Base-by-base conservation (phyloP, 2,329 filamentous ascomycete species). In the Biscogniauxia marginata region DNA sequence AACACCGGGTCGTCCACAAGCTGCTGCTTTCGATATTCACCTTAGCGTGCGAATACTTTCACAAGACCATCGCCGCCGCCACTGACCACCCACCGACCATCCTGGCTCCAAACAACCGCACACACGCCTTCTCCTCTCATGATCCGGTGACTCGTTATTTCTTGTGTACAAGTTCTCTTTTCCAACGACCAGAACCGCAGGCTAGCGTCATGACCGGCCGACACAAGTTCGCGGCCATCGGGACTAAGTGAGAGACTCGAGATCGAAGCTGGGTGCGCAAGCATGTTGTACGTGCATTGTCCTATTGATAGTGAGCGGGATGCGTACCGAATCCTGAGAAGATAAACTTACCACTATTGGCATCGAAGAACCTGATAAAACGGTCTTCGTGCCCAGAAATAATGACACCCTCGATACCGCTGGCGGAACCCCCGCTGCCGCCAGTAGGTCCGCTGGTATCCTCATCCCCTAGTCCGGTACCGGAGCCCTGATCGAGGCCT, bases 271-370 rank as follows among this genome's bases (percentile, higher is more conserved):
- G 95, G 92, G 67, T 99, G 95, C 5, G 95, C 95, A 57, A 98
- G 85, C 95, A 99, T 99, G 68, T 90, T 96, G 75, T 99, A 99
- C 62, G 95, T 98, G 77, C 93, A 97, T 91, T 99, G 95, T 55
- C 95, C 95, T 98, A 63, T n/a, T 3, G 6, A 20, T 8, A 7
- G 18, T 34, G 46, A 24, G 22, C 21, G 22, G 34, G 7, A 18
- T 24, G 19, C 45, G 19, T 23, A 20, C 18, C 9, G 49, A n/a
- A 22, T 13, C 22, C 22, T 20, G 18, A 16, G 21, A 20, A 18
- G 11, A 20, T 9, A 30, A 45, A 84, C 90, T 75, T 88, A 98
- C 95, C 95, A 76, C 91, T 96, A 71, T 99, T 98, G 61, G 95
- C 95, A 79, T 99, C 95, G 73, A 96, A 99, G 81, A 99, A 96